Conservation (phyloP, 2,329 filamentous ascomycete genomes). For the Rugonectria rugulosa region DNA sequence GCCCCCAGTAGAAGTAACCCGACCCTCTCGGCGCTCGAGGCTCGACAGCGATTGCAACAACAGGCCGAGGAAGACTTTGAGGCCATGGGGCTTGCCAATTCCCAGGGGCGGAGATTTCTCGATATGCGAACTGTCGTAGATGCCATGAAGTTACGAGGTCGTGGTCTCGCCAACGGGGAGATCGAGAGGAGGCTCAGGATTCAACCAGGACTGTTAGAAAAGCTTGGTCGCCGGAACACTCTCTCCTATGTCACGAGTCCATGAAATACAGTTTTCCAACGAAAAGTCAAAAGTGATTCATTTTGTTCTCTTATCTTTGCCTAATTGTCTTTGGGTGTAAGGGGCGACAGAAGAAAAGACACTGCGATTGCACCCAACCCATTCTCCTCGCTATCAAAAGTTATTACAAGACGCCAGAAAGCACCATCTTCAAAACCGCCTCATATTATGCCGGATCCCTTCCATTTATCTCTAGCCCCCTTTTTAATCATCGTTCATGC, state of each 20-base stretch:
- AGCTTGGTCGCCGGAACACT: conserved; percentile 52
- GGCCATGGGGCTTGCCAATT: conserved; percentile 44
- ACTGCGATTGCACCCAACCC: conserved; percentile 26
- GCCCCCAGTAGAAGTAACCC: conserved; percentile 48
- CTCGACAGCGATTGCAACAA: conserved; percentile 53
- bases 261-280: no score
- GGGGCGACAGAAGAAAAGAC: conserved; percentile 13
- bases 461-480: not conserved
- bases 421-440: conserved; percentile 6
- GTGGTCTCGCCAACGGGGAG: conserved; percentile 46
- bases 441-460: conserved; percentile 1
- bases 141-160: conserved; percentile 52
- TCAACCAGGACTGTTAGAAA: conserved; percentile 53
- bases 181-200: conserved; percentile 58
- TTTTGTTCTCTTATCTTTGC: conserved; percentile 7
- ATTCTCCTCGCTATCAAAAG: conserved; percentile 28
- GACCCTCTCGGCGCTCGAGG: conserved; percentile 59
- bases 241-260: conserved; percentile 47
- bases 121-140: conserved; percentile 57
- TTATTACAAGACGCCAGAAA: conserved; percentile 27
- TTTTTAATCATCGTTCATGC: not conserved
- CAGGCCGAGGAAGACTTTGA: conserved; percentile 55
- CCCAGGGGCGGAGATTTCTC: conserved; percentile 53
- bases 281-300: conserved; percentile 3
- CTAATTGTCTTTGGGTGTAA: conserved; percentile 2